phyloP scores from a whole-genome alignment of 1,139 yeast genomes.

The Kodamaea alishanica region DNA sequence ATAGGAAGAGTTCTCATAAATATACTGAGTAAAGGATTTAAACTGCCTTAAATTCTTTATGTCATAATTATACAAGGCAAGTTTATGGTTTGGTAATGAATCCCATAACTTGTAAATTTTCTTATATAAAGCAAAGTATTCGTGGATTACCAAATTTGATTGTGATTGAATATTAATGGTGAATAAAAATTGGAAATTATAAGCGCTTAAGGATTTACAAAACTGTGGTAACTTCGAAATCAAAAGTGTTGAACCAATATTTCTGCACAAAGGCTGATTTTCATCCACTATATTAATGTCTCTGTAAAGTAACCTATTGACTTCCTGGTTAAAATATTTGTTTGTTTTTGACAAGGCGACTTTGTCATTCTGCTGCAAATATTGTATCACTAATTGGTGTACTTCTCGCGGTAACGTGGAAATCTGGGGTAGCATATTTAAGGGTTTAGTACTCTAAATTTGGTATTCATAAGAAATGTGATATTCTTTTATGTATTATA shows the following conservation, averaged over 20 bases:
- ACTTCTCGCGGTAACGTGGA: conserved; percentile 13
- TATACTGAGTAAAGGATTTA: conserved; percentile 18
- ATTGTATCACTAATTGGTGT: conserved; percentile 11
- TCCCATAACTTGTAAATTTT: conserved; percentile 18
- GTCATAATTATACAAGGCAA: conserved; percentile 21
- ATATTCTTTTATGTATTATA: no score
- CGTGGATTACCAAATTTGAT: conserved; percentile 15
- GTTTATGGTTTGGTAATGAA: conserved; percentile 12
- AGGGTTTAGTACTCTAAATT: no score
- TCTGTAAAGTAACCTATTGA: conserved; percentile 17
- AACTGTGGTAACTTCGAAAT: conserved; percentile 15
- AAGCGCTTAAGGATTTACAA: conserved; percentile 10
- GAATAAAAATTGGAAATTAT: conserved; percentile 15
- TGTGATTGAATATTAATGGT: conserved; percentile 20
- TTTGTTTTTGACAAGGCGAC: conserved; percentile 14
- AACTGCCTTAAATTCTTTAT: conserved; percentile 19
- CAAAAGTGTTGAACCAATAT: conserved; percentile 7
- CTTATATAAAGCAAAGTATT: conserved; percentile 19
- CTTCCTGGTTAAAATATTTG: conserved; percentile 13
- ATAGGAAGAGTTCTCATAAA: conserved; percentile 16
- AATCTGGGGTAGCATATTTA: neutral
- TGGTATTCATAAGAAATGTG: no score
- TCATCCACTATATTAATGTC: conserved; percentile 17
- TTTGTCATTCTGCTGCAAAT: conserved; percentile 15
- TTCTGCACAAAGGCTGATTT: conserved; percentile 3